Percentiles rank a stretch among this genome's conserved stretches.
These are phyloP conservation scores for Vachellia pachyceras DNA, from an alignment of 306 rosid genomes.

Conservation along the genomic window DNA sequence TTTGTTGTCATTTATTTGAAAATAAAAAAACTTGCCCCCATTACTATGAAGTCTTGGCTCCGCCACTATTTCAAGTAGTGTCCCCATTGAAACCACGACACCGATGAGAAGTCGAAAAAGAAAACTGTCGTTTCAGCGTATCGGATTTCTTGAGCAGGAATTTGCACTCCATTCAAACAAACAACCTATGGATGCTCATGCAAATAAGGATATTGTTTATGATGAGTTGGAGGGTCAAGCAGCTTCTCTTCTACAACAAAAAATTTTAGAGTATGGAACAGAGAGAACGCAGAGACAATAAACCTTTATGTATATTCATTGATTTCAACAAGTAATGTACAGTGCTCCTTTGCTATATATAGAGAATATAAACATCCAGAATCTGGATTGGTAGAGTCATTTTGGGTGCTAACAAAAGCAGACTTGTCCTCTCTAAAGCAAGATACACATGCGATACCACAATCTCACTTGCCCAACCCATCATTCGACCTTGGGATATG, in stretches of 20 bases:
- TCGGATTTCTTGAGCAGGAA: constrained; percentile 65
- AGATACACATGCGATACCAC: constrained; percentile 38
- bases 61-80: too few species aligned
- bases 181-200: constrained; percentile 36
- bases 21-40: too few species aligned
- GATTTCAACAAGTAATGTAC: too few species aligned
- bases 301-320: too few species aligned
- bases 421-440: constrained; percentile 50
- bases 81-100: constrained; percentile 34
- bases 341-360: too few species aligned
- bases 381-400: too few species aligned
- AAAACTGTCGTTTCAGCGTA: constrained; percentile 53
- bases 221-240: constrained; percentile 89
- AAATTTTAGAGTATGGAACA: too few species aligned
- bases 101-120: constrained; percentile 56
- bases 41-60: too few species aligned
- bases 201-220: constrained; percentile 45
- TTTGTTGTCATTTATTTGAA: too few species aligned
- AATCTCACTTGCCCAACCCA: constrained; percentile 49
- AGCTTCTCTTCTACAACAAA: constrained; percentile 65
- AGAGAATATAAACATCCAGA: too few species aligned
- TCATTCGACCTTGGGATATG: constrained; percentile 90
- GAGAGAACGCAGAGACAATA: too few species aligned
- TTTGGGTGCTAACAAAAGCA: too few species aligned
- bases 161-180: constrained; percentile 59